Percentiles rank a stretch among this genome's conserved stretches.
phyloP scores from a whole-genome alignment of 441 rosid species.

The Lepidium campestre region DNA sequence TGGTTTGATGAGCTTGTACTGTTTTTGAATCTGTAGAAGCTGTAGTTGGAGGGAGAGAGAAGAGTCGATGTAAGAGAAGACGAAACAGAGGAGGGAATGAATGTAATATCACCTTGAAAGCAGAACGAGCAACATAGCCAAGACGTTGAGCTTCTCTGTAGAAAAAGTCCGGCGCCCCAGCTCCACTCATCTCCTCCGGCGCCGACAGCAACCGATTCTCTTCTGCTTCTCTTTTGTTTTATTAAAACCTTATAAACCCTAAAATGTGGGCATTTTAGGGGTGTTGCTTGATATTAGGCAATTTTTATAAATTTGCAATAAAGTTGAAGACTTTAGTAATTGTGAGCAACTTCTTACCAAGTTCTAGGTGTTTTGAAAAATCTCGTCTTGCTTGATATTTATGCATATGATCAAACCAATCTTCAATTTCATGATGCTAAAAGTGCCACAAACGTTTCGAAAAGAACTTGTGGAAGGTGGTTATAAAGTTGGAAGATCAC shows the following conservation, averaged over 20 bases:
- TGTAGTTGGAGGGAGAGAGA: slow-evolving; percentile 19
- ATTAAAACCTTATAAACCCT: slow-evolving; percentile 1
- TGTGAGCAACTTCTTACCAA: slow-evolving; percentile 38
- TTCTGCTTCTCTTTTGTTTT: background rate
- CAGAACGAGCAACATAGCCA: slow-evolving; percentile 97
- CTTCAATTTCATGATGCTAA: background rate
- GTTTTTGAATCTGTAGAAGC: slow-evolving; percentile 90
- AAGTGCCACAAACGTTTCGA: slow-evolving; percentile 85
- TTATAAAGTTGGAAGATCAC: slow-evolving; percentile 79
- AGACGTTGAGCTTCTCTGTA: slow-evolving; percentile 96
- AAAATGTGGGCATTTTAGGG: too few species aligned
- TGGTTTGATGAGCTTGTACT: slow-evolving; percentile 65
- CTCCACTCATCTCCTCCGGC: slow-evolving; percentile 60
- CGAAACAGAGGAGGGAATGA: background rate
- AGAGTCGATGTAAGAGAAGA: background rate
- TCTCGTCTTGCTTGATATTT: background rate
- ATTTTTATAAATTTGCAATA: too few species aligned
- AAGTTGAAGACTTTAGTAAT: slow-evolving; percentile 72
- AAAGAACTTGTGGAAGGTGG: slow-evolving; percentile 73
- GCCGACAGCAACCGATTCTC: background rate
- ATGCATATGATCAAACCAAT: background rate
- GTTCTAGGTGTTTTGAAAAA: background rate
- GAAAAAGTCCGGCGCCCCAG: slow-evolving; percentile 89
- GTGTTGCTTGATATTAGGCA: too few species aligned
- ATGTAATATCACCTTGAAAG: slow-evolving; percentile 66